Evolutionary conservation across 2,329 filamentous ascomycete species (phyloP), one percentile per base, ranked within the genome.

Genomic region (Xylogone sp.): DNA sequence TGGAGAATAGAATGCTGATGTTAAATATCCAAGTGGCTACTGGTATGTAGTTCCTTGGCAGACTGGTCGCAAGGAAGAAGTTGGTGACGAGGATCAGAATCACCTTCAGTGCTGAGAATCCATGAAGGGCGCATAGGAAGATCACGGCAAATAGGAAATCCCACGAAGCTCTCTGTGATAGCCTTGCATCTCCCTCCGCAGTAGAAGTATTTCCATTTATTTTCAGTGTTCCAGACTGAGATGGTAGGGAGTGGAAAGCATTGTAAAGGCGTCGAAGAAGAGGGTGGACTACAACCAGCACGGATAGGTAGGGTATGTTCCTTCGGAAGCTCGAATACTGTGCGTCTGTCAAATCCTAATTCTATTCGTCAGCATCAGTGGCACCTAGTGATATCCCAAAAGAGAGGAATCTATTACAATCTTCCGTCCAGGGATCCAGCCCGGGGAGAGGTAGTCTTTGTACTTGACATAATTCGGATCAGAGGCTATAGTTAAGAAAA

Each of bases 401-500:
- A 18, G 5, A 18, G 13, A 16, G 12, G 34, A 16, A 16, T 7
- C n/a, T 82, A 63, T n/a, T 76, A 90, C 88, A 56, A 97, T 90
- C 78, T 90, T 90, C 53, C 93, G 87, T 21, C 93, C 93, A 7
- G 87, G 88, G 52, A 99, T 88, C 94, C 94, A 99, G 60, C 94
- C 95, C 8, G 84, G 78, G 2, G 83, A 84, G 16, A 99, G 79
- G 39, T 86, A 75, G 53, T 75, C 74, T 55, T 86, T 78, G 65
- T 86, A 97, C 59, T 86, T 88, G 53, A 77, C 67, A 66, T 94
- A 99, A 59, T 88, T 84, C 4, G 90, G 88, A 66, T 97, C 87
- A 31, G 84, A 85, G 53, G 86, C 91, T 96, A 65, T 50, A 43
- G n/a, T 5, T 5, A 19, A 39, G n/a, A 7, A 13, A 24, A 42